Evolutionary conservation across 352 stramenopile species (phyloP).

Genomic region (Plasmopara halstedii): DNA sequence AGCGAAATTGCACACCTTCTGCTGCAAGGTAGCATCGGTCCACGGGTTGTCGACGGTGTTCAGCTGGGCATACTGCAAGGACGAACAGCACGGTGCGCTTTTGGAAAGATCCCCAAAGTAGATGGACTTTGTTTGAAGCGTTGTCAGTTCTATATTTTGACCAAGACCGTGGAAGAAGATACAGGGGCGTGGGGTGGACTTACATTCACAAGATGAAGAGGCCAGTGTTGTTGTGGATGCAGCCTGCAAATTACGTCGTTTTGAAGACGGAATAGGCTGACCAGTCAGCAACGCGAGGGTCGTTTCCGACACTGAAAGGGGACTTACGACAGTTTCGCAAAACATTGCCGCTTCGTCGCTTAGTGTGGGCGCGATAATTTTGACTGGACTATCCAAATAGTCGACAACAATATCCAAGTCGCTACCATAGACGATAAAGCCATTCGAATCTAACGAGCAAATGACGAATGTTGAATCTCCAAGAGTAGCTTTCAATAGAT

Average conservation of each 20-base stretch:
- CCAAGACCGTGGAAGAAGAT: slow-evolving; percentile 20
- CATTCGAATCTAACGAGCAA: slow-evolving; percentile 1
- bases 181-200: slow-evolving; percentile 12
- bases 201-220: slow-evolving; percentile 1
- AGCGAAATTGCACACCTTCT: slow-evolving; percentile 26
- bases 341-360: not conserved
- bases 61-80: slow-evolving; percentile 23
- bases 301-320: slow-evolving; percentile 5
- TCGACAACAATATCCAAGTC: slow-evolving; percentile 17
- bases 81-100: slow-evolving; percentile 30
- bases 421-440: slow-evolving; percentile 8
- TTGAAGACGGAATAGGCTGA: not conserved
- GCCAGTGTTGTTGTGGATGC: slow-evolving; percentile 12
- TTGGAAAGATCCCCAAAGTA: slow-evolving; percentile 22
- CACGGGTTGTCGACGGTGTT: slow-evolving; percentile 29
- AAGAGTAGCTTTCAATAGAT: too few species aligned
- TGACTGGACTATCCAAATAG: slow-evolving; percentile 4
- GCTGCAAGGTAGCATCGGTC: slow-evolving; percentile 22
- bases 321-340: slow-evolving; percentile 10
- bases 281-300: slow-evolving; percentile 16
- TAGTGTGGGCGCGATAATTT: slow-evolving; percentile 8
- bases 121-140: slow-evolving; percentile 3
- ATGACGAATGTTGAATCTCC: too few species aligned
- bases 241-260: slow-evolving; percentile 1
- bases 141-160: slow-evolving; percentile 8